Percentiles rank a stretch among this genome's conserved stretches.
Conservation (phyloP, 495 filamentous ascomycete species). For the Neurospora cerealis region DNA sequence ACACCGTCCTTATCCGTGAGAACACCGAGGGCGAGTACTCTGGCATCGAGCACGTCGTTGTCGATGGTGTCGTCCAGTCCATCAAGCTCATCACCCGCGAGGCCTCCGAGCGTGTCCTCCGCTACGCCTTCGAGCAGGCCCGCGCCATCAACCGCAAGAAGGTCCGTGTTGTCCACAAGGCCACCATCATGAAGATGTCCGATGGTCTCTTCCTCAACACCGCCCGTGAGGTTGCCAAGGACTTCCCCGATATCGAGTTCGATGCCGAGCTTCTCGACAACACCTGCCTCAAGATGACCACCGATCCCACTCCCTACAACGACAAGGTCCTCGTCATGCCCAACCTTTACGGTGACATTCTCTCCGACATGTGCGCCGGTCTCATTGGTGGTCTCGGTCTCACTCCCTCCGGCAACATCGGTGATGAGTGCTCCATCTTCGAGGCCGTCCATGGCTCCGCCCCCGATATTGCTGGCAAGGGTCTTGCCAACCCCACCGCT, state of each 20-base stretch:
- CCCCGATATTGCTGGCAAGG: constrained; percentile 94
- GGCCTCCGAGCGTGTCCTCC: constrained; percentile 86
- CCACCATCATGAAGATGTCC: constrained; percentile 99
- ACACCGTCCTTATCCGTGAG: constrained; percentile 96
- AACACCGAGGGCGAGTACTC: constrained; percentile 99
- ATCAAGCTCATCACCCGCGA: constrained; percentile 97
- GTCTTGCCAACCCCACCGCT: constrained; percentile 89
- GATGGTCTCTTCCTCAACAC: constrained; percentile 93
- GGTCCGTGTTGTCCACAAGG: constrained; percentile 97
- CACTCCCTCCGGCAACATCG: constrained; percentile 96
- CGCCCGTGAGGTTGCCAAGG: constrained; percentile 76
- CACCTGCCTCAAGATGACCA: constrained; percentile 95
- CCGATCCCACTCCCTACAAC: constrained; percentile 88
- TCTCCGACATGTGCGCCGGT: constrained; percentile 98
- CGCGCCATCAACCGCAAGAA: constrained; percentile 83
- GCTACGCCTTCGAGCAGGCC: constrained; percentile 96
- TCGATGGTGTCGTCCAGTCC: constrained; percentile 95
- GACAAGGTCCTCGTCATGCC: constrained; percentile 99
- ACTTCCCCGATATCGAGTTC: constrained; percentile 89
- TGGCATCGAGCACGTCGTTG: constrained; percentile 96
- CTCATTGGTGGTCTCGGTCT: constrained; percentile 95
- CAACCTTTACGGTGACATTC: constrained; percentile 98
- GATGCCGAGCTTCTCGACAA: constrained; percentile 97
- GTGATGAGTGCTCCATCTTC: constrained; percentile 98
- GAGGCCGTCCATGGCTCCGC: constrained; percentile 98